Conservation (phyloP, 441 rosid species). For the Gossypium davidsonii region DNA sequence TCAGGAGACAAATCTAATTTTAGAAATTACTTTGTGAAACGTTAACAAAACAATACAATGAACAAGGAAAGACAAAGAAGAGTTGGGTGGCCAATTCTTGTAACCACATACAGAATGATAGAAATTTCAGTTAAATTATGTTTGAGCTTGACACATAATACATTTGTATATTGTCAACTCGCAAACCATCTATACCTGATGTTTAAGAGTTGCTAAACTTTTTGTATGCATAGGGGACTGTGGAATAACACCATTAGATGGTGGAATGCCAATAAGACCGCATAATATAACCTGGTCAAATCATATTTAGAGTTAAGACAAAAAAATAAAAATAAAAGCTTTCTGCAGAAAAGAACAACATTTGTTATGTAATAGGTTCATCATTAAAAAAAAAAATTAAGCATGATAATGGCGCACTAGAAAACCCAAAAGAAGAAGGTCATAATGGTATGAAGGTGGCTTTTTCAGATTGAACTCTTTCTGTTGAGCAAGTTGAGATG, state of each 20-base stretch:
- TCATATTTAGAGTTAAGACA: constrained; percentile 7
- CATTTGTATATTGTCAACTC: not conserved
- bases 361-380: not conserved
- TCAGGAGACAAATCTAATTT: not conserved
- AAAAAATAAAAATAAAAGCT: not conserved
- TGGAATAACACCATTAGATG: constrained; percentile 78
- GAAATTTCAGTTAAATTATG: not conserved
- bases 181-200: constrained; percentile 42
- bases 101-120: not conserved
- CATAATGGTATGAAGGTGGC: constrained; percentile 72
- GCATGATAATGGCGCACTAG: constrained; percentile 34
- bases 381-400: not conserved
- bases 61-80: not conserved
- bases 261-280: constrained; percentile 77
- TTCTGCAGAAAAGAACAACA: not conserved
- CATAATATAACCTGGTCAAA: constrained; percentile 52
- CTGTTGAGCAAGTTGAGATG: constrained; percentile 78
- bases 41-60: not conserved
- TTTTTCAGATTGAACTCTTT: constrained; percentile 75
- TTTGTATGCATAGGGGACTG: constrained; percentile 85
- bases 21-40: not conserved
- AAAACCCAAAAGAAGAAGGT: constrained; percentile 66
- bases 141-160: not conserved
- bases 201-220: constrained; percentile 70
- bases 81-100: not conserved